phyloP scores from a whole-genome alignment of 2,329 filamentous ascomycete species.

The Aschersonia sp. region DNA sequence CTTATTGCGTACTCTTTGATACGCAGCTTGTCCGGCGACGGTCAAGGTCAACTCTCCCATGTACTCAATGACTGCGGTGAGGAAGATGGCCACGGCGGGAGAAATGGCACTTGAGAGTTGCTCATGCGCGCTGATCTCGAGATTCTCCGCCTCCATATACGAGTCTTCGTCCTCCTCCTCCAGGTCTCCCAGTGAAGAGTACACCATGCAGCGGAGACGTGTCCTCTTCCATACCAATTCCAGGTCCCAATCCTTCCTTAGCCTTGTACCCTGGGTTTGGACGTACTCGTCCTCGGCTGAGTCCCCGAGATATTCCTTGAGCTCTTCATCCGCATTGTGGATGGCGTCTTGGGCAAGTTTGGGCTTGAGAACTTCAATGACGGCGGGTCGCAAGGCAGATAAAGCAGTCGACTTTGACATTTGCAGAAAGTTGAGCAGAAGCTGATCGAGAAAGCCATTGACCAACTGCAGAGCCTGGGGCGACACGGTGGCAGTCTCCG shows the following conservation, averaged over 20 bases:
- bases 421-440: conserved; percentile 82
- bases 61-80: conserved; percentile 89
- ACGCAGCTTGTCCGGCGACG: conserved; percentile 76
- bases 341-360: conserved; percentile 79
- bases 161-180: conserved; percentile 95
- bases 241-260: conserved; percentile 62
- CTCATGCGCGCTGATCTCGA: conserved; percentile 43
- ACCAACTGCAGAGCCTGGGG: conserved; percentile 60
- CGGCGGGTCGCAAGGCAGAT: conserved; percentile 60
- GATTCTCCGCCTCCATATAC: conserved; percentile 67
- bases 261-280: conserved; percentile 34
- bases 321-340: conserved; percentile 68
- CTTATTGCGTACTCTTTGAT: conserved; percentile 46
- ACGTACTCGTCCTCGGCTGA: conserved; percentile 59
- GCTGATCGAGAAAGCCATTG: conserved; percentile 86
- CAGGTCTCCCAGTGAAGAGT: conserved; percentile 89
- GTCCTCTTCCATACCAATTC: conserved; percentile 90
- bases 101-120: conserved; percentile 58
- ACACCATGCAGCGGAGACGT: conserved; percentile 91
- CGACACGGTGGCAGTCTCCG: conserved; percentile 60
- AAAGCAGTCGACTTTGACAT: conserved; percentile 67
- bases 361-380: conserved; percentile 76
- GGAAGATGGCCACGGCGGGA: conserved; percentile 85
- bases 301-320: conserved; percentile 75
- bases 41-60: conserved; percentile 83